Conservation (phyloP, 495 filamentous ascomycete genomes). For the Penicillium paxilli region DNA sequence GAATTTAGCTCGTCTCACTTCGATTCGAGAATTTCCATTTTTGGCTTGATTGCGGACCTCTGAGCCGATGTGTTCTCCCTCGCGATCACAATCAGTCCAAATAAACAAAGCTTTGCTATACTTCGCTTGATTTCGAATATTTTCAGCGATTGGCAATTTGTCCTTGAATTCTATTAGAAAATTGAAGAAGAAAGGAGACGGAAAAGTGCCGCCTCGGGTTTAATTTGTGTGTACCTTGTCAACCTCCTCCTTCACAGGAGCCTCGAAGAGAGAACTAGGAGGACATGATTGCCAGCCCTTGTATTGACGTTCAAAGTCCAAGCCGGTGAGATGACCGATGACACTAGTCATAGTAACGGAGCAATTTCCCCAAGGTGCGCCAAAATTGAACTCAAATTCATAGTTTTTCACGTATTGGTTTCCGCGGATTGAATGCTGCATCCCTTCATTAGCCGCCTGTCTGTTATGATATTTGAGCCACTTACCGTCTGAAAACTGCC, state of each 20-base stretch:
- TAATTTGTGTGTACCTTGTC: slow-evolving; percentile 64
- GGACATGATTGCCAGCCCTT: slow-evolving; percentile 78
- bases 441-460: slow-evolving; percentile 18
- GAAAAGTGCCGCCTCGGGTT: no score
- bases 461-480: slow-evolving; percentile 19
- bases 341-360: slow-evolving; percentile 92
- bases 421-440: slow-evolving; percentile 56
- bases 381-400: slow-evolving; percentile 85
- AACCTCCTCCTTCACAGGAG: slow-evolving; percentile 66
- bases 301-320: slow-evolving; percentile 70
- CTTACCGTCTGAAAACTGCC: slow-evolving; percentile 69
- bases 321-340: slow-evolving; percentile 73
- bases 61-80: slow-evolving; percentile 95
- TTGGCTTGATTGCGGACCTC: slow-evolving; percentile 83
- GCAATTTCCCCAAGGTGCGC: slow-evolving; percentile 74
- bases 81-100: slow-evolving; percentile 98
- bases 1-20: slow-evolving; percentile 85
- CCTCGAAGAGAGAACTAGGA: slow-evolving; percentile 79
- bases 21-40: slow-evolving; percentile 67
- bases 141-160: slow-evolving; percentile 76
- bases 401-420: slow-evolving; percentile 92
- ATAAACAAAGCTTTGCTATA: slow-evolving; percentile 75
- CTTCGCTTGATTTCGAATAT: slow-evolving; percentile 78
- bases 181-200: neutral
- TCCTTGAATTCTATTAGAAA: slow-evolving; percentile 51